Evolutionary conservation across 371 early-diverging fungal species (phyloP).

Genomic region (Rhizomucor pusillus): DNA sequence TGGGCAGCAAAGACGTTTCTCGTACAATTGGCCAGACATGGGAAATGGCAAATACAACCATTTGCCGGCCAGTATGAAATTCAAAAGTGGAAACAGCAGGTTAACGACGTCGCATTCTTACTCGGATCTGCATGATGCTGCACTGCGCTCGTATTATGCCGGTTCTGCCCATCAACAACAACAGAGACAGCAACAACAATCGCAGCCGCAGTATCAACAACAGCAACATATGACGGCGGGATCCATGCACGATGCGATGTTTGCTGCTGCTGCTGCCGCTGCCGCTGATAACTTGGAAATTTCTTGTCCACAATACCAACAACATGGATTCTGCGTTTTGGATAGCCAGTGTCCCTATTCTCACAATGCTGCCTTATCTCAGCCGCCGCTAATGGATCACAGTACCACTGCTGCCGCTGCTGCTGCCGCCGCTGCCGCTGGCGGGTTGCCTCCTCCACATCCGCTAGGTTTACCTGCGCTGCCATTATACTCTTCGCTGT

Average conservation of each 20-base stretch:
- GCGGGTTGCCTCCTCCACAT: conserved; percentile 13
- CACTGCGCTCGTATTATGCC: conserved; percentile 10
- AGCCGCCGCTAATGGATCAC: no score
- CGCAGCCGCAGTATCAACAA: no score
- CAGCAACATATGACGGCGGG: neutral
- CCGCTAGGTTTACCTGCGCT: conserved; percentile 4
- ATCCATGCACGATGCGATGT: conserved; percentile 11
- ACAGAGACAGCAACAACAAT: neutral
- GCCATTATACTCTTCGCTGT: conserved; percentile 9
- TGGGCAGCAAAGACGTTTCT: conserved; percentile 24
- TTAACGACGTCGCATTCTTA: conserved; percentile 27
- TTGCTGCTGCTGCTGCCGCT: conserved; percentile 2
- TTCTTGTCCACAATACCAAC: conserved; percentile 42
- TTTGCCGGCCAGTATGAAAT: conserved; percentile 9
- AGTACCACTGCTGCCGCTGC: no score
- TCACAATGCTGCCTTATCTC: no score
- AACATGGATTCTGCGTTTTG: conserved; percentile 58
- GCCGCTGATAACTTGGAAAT: conserved; percentile 5
- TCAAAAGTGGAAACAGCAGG: conserved; percentile 10
- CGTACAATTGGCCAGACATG: conserved; percentile 30
- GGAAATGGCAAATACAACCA: conserved; percentile 5
- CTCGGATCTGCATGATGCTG: conserved; percentile 27
- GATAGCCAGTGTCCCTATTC: conserved; percentile 60
- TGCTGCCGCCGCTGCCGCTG: neutral
- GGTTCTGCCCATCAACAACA: conserved; percentile 5